These are phyloP conservation scores for Ustilago loliicola DNA, from an alignment of 1,284 basidiomycete genomes.

Conservation along the genomic window DNA sequence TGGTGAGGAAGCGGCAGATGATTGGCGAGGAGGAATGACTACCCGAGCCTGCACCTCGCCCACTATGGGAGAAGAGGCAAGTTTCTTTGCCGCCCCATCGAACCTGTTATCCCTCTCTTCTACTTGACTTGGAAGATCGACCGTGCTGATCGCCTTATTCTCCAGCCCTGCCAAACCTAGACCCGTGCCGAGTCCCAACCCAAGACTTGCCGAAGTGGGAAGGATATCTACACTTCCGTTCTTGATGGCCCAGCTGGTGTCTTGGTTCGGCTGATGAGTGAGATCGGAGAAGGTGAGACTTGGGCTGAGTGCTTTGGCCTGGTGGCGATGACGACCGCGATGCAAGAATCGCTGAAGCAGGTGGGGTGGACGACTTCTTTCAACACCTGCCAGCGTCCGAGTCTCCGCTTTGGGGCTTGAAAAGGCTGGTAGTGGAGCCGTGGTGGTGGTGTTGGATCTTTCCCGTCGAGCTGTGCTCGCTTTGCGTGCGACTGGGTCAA, in stretches of 20 bases:
- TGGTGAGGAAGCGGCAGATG: conserved; percentile 8
- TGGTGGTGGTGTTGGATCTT: neutral
- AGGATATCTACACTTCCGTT: conserved; percentile 28
- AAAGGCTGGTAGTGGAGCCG: neutral
- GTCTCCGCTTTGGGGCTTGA: conserved; percentile 26
- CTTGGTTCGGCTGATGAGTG: conserved; percentile 12
- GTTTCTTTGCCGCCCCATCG: conserved; percentile 17
- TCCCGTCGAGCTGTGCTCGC: conserved; percentile 9
- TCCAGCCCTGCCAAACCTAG: conserved; percentile 36
- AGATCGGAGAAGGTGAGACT: conserved; percentile 38
- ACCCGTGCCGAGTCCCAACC: conserved; percentile 9
- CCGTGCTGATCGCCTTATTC: conserved; percentile 36
- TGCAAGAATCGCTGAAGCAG: conserved; percentile 47
- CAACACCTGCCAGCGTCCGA: conserved; percentile 14
- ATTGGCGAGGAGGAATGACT: conserved; percentile 30
- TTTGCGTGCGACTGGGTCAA: conserved; percentile 23
- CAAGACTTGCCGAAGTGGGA: conserved; percentile 8
- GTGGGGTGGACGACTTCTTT: conserved; percentile 30
- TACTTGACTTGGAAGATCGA: conserved; percentile 46
- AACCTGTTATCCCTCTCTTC: conserved; percentile 36
- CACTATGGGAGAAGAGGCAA: neutral
- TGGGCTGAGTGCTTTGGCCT: conserved; percentile 33
- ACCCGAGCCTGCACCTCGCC: conserved; percentile 16
- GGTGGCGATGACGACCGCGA: conserved; percentile 21
- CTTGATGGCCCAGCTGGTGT: conserved; percentile 7